Percentiles rank a stretch among this genome's conserved stretches.
Conservation (phyloP, 2,329 filamentous ascomycete species). For the Zymoseptoria tritici region DNA sequence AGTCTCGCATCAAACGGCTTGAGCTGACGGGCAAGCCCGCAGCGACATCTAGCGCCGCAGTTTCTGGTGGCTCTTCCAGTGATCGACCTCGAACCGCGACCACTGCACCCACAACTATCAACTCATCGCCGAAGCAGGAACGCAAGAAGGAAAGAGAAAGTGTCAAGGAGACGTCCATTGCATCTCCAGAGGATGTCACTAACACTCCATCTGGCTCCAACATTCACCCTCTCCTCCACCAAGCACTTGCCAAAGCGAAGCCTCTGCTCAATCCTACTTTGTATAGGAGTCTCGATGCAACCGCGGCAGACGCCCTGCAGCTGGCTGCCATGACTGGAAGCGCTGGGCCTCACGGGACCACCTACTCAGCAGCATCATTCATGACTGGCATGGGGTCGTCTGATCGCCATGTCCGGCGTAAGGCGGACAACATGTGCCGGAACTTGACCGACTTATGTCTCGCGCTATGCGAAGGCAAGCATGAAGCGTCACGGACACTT, state of each 20-base stretch:
- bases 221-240: constrained; percentile 68
- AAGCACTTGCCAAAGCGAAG: constrained; percentile 73
- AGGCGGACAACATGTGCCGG: constrained; percentile 86
- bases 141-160: constrained; percentile 41
- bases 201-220: constrained; percentile 45
- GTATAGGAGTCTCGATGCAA: constrained; percentile 71
- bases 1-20: constrained; percentile 82
- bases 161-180: constrained; percentile 28
- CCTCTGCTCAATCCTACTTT: constrained; percentile 61
- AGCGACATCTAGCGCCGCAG: constrained; percentile 72
- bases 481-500: constrained; percentile 17
- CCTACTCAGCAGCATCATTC: constrained; percentile 60
- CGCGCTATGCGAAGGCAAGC: constrained; percentile 50
- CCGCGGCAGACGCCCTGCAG: constrained; percentile 71
- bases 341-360: constrained; percentile 53
- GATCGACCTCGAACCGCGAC: constrained; percentile 86
- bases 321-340: constrained; percentile 72
- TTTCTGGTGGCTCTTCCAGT: constrained; percentile 64
- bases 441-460: constrained; percentile 89
- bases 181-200: constrained; percentile 25
- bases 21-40: constrained; percentile 77
- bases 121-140: constrained; percentile 73
- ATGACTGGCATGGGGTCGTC: constrained; percentile 54
- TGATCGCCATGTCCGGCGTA: constrained; percentile 79
- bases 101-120: constrained; percentile 84